Percentiles rank a stretch among this genome's conserved stretches.
These are phyloP conservation scores for Aureobasidium uvarum DNA, from an alignment of 2,329 filamentous ascomycete genomes.

Conservation along the genomic window DNA sequence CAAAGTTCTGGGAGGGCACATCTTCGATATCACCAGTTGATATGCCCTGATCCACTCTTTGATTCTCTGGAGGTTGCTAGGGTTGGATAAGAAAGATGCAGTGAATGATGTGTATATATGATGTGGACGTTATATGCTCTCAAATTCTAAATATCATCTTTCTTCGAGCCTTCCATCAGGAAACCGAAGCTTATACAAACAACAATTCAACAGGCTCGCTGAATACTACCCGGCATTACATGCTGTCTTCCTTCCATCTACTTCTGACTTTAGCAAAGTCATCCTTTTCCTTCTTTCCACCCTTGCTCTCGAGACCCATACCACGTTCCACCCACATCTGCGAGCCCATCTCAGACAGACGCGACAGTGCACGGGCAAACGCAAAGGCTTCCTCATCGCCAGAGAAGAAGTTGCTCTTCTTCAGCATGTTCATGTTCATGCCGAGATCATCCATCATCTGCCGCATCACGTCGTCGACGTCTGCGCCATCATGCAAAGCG, in stretches of 20 bases:
- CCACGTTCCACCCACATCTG: conserved; percentile 90
- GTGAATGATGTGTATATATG: not conserved
- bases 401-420: conserved; percentile 81
- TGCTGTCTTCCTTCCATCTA: conserved; percentile 66
- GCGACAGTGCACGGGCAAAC: conserved; percentile 81
- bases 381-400: conserved; percentile 97
- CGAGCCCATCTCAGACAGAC: conserved; percentile 89
- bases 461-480: conserved; percentile 68
- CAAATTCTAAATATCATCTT: not conserved
- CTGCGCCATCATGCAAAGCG: conserved; percentile 40
- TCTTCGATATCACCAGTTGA: not conserved
- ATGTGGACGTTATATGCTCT: not conserved
- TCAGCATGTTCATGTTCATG: conserved; percentile 78
- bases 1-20: not conserved
- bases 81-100: not conserved
- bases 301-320: conserved; percentile 60
- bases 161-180: not conserved
- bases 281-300: conserved; percentile 64
- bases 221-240: conserved; percentile 44
- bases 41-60: not conserved
- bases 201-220: too few species aligned
- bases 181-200: not conserved
- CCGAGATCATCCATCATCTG: conserved; percentile 85
- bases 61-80: not conserved
- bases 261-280: conserved; percentile 65